Conservation (phyloP, 2,329 filamentous ascomycete genomes). For the Karstenula rhodostoma region DNA sequence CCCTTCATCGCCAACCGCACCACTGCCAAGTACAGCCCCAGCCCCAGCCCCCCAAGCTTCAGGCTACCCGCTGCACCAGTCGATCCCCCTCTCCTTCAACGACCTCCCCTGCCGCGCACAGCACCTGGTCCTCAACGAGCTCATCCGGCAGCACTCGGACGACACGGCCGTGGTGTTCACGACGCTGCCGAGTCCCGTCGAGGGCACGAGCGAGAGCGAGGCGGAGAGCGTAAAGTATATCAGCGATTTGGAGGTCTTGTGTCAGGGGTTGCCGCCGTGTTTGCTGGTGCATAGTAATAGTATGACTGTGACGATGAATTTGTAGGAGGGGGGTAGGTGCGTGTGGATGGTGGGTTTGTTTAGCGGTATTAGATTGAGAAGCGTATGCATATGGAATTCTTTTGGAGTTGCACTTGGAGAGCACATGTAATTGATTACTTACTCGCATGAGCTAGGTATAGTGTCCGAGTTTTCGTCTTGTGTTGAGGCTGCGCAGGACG, state of each 20-base stretch:
- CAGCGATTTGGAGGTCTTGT: conserved; percentile 79
- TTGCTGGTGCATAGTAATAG: conserved; percentile 85
- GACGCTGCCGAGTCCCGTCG: conserved; percentile 80
- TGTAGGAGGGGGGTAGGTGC: conserved; percentile 52
- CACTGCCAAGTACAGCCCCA: background rate
- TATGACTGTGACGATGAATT: conserved; percentile 84
- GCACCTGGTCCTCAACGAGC: conserved; percentile 85
- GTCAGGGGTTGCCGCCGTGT: conserved; percentile 76
- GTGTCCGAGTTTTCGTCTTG: too few species aligned
- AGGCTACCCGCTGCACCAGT: conserved; percentile 66
- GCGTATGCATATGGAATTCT: too few species aligned
- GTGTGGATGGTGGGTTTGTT: background rate
- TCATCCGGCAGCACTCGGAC: conserved; percentile 64
- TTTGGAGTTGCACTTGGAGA: too few species aligned
- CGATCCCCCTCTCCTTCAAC: conserved; percentile 80
- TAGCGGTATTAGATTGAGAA: too few species aligned
- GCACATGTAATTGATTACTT: too few species aligned
- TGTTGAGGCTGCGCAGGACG: too few species aligned
- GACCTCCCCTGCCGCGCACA: conserved; percentile 85
- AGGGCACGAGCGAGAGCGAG: conserved; percentile 77
- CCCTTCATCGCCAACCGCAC: conserved; percentile 6
- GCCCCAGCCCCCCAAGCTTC: conserved; percentile 30
- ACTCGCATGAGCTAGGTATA: too few species aligned
- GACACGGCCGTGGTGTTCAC: conserved; percentile 80
- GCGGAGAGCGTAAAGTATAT: conserved; percentile 76